Base-by-base conservation (phyloP, 2,329 filamentous ascomycete genomes). In the Westerdykella sp. region DNA sequence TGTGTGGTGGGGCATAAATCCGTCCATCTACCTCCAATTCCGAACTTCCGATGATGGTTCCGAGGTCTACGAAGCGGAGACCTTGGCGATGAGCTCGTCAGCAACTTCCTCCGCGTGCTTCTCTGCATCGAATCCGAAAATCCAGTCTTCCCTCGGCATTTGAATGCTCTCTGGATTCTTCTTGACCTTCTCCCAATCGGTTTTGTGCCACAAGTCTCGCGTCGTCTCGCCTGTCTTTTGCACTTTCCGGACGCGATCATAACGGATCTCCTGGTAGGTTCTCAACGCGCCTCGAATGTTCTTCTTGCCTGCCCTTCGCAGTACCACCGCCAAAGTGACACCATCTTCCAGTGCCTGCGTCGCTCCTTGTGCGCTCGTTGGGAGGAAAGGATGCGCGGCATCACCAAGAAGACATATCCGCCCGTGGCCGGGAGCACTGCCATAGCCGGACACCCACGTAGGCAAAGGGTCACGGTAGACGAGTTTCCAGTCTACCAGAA, bases 261-360 rank as follows among this genome's bases (percentile, higher is more conserved):
- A 65, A 12, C 62, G 39, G 1, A 68, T 46, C 14, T 65, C 57
- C 23, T 63, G 64, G 45, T 68, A 65, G 6, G 62, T 63, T 7
- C 52, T 45, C 40, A 63, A 37, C 5, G 55, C 60, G 5, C 46
- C 55, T 14, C 37, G 49, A 1, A 68, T 55, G 42, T 67, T 63
- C 1, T 30, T 39, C 39, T 62, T 64, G 0, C 58, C 62, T 3
- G 59, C 55, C 22, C 57, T 54, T 31, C 51, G 40, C 40, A 65
- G 37, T 12, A 57, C 9, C 1, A 61, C 48, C 1, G 60, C 60
- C 7, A 65, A 39, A 11, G 60, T 61, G 11, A 63, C 59, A 10
- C 55, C 60, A 51, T 76, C 77, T 59, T 78, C 76, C 15, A 75
- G 71, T 0, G 76, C 75, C 55, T 78, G 74, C 34, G 72, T 73